These are phyloP conservation scores for Tolypocladium ovalisporum DNA, from an alignment of 2,329 filamentous ascomycete species.

Conservation along the genomic window DNA sequence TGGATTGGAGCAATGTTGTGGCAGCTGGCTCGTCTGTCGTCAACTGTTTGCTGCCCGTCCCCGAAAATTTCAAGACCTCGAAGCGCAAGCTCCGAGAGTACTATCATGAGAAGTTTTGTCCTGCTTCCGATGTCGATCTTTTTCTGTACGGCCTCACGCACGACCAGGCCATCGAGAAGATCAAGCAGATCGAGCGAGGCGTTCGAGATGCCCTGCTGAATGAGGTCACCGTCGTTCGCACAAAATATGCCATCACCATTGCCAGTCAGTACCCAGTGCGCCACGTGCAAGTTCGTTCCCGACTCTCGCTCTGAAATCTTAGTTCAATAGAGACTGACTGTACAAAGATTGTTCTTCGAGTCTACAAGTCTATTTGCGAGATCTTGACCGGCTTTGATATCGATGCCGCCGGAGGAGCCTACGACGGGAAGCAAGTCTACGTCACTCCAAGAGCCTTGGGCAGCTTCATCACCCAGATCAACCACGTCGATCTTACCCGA, in stretches of 20 bases:
- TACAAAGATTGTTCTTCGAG: constrained; percentile 63
- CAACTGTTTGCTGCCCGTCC: constrained; percentile 65
- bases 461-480: constrained; percentile 73
- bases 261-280: constrained; percentile 73
- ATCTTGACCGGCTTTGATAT: constrained; percentile 85
- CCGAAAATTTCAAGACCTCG: constrained; percentile 46
- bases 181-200: constrained; percentile 67
- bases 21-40: constrained; percentile 73
- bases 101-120: constrained; percentile 72
- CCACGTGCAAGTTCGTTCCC: constrained; percentile 50
- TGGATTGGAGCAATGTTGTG: constrained; percentile 76
- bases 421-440: constrained; percentile 71
- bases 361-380: constrained; percentile 75
- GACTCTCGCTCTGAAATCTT: background rate
- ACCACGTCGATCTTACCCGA: constrained; percentile 67
- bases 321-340: background rate
- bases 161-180: constrained; percentile 70
- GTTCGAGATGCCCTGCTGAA: constrained; percentile 67
- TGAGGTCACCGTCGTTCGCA: constrained; percentile 76
- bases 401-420: constrained; percentile 72
- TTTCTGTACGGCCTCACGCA: constrained; percentile 75
- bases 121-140: constrained; percentile 77
- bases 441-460: constrained; percentile 65
- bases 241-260: constrained; percentile 81
- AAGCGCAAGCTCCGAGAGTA: constrained; percentile 58